phyloP scores from a whole-genome alignment of 805 yeast genomes.

The Nakazawaea laoshanensis region DNA sequence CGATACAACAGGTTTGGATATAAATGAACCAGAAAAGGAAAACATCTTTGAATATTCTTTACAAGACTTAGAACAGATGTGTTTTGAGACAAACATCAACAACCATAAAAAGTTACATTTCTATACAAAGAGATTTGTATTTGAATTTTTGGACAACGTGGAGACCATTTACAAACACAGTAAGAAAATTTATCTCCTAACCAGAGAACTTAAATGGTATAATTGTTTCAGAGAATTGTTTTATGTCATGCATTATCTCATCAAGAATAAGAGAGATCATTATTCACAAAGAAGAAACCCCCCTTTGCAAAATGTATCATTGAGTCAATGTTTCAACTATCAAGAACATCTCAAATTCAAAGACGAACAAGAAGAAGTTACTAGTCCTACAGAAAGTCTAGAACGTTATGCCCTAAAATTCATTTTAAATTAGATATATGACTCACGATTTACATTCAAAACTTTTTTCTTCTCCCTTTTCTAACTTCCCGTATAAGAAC shows the following conservation, averaged over 20 bases:
- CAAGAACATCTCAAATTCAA: slow-evolving; percentile 7
- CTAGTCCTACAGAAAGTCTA: slow-evolving; percentile 2
- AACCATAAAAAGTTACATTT: neutral
- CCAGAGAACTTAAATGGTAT: slow-evolving; percentile 9
- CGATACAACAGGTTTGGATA: neutral
- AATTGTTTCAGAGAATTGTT: slow-evolving; percentile 3
- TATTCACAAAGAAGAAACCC: slow-evolving; percentile 1
- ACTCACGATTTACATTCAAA: too few species aligned
- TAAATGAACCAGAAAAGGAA: neutral
- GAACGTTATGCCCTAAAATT: slow-evolving; percentile 5
- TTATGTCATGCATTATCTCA: slow-evolving; percentile 3
- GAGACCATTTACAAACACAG: neutral
- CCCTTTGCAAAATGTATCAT: neutral
- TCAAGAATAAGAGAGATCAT: slow-evolving; percentile 4
- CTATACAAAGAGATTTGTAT: neutral
- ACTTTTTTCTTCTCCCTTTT: too few species aligned
- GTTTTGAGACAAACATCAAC: slow-evolving; percentile 6
- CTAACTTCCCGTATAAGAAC: too few species aligned
- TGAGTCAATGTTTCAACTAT: slow-evolving; percentile 1
- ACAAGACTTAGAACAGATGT: slow-evolving; percentile 5
- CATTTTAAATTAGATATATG: slow-evolving; percentile 5
- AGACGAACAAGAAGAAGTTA: slow-evolving; percentile 2
- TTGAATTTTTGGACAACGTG: neutral
- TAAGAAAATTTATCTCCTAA: slow-evolving; percentile 2
- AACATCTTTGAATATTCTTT: slow-evolving; percentile 6